Evolutionary conservation across 495 filamentous ascomycete genomes (phyloP).

Genomic region (Poronia punctata): DNA sequence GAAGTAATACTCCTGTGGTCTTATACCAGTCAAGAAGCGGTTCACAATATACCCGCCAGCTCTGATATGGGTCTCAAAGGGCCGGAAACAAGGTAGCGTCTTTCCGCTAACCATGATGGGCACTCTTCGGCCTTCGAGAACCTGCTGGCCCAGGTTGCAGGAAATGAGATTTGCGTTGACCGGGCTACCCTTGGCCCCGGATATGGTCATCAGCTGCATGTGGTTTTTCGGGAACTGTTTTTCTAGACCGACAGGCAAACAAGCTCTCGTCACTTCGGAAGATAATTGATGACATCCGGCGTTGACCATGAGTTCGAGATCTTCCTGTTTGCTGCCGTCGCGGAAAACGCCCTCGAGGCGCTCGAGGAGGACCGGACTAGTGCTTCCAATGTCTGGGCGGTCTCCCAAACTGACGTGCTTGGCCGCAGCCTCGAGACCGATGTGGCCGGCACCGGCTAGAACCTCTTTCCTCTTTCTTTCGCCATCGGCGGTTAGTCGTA

Average conservation of each 20-base stretch:
- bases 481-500: conserved; percentile 75
- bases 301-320: conserved; percentile 80
- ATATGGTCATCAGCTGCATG: conserved; percentile 98
- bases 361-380: conserved; percentile 61
- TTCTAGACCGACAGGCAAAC: conserved; percentile 72
- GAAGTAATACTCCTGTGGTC: conserved; percentile 98
- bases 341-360: conserved; percentile 85
- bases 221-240: conserved; percentile 96
- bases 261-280: conserved; percentile 66
- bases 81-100: conserved; percentile 87
- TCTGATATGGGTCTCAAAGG: conserved; percentile 80
- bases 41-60: conserved; percentile 92
- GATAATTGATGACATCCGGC: conserved; percentile 63
- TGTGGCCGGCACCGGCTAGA: conserved; percentile 57
- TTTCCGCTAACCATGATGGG: conserved; percentile 98
- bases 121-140: conserved; percentile 89
- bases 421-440: conserved; percentile 75
- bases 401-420: conserved; percentile 88
- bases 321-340: conserved; percentile 82
- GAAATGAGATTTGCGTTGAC: conserved; percentile 98
- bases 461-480: conserved; percentile 64
- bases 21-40: conserved; percentile 96
- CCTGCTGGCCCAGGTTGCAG: conserved; percentile 94
- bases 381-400: conserved; percentile 43
- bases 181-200: conserved; percentile 85